These are phyloP conservation scores for Pleurotus djamor DNA, from an alignment of 768 basidiomycete species.

Conservation along the genomic window DNA sequence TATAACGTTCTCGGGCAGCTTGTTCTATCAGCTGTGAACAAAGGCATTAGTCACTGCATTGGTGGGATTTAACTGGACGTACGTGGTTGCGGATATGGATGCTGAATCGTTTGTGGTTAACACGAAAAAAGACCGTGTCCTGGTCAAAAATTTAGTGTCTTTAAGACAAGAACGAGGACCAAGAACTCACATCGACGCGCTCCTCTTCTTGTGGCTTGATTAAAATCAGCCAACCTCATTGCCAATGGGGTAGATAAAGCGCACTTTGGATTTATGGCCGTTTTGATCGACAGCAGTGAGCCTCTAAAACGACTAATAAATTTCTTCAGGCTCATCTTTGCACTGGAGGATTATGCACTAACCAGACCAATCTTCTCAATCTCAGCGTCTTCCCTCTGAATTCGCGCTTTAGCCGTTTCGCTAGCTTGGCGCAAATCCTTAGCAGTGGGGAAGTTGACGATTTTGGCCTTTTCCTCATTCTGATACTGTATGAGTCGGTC, in stretches of 20 bases:
- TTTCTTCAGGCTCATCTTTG: slow-evolving; percentile 14
- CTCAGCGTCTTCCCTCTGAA: slow-evolving; percentile 71
- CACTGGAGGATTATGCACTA: slow-evolving; percentile 20
- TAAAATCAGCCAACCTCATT: too few relatives aligned
- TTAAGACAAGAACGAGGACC: not conserved
- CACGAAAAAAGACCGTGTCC: slow-evolving; percentile 76
- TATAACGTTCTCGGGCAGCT: slow-evolving; percentile 79
- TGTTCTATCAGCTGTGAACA: slow-evolving; percentile 66
- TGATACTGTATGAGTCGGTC: slow-evolving; percentile 84
- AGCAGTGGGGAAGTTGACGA: slow-evolving; percentile 74
- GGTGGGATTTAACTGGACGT: slow-evolving; percentile 15
- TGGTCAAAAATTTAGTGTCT: slow-evolving; percentile 23
- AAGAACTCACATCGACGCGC: slow-evolving; percentile 61
- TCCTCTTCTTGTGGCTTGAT: slow-evolving; percentile 41
- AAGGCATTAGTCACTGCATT: slow-evolving; percentile 7
- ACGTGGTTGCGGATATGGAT: slow-evolving; percentile 87
- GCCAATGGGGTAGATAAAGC: not conserved
- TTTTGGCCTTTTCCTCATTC: slow-evolving; percentile 71
- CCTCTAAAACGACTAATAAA: slow-evolving; percentile 45
- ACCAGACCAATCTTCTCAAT: slow-evolving; percentile 75
- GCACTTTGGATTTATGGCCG: slow-evolving; percentile 53
- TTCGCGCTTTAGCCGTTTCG: slow-evolving; percentile 57
- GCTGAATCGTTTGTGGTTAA: slow-evolving; percentile 89
- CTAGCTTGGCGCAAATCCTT: slow-evolving; percentile 77
- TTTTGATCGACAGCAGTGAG: slow-evolving; percentile 52